Base-by-base conservation (phyloP, 164 flowering plant species). In the Aristolochia fimbriata region DNA sequence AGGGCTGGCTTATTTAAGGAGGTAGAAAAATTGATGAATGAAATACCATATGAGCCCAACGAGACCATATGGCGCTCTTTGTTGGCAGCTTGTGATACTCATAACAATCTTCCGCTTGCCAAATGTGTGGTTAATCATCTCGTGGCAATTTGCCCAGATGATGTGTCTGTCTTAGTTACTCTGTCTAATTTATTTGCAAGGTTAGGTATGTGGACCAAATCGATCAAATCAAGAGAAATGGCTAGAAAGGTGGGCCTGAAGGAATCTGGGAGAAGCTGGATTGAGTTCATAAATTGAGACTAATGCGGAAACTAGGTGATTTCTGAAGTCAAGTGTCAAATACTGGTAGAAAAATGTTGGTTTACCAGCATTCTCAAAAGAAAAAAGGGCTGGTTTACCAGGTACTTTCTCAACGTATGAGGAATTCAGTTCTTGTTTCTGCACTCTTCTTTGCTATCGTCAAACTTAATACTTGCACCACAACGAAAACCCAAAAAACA, bases 201-300 rank as follows among this genome's bases (percentile, higher is more conserved):
- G 46, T 57, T 65, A 65, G 72, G 72, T 16, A 58, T 72, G 69
- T 72, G 72, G 75, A 48, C 57, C 11, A 51, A 54, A 21, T 65
- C 69, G 30, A 37, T 24, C 16, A 50, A 55, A 49, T 51, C 58
- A 22, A 72, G 69, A 62, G 63, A 62, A 27, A 43, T 62, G 46
- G 49, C 62, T 50, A 65, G 59, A 58, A 46, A 61, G 23, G 45
- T 58, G 51, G 69, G 69, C 33, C 53, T 22, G n/a, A 72, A 68
- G 64, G 67, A 52, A 25, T 62, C 65, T 47, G 72, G 72, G 15
- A 64, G 62, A 64, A 72, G 75, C 55, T 72, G 75, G 71, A 65
- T 72, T 61, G 72, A 65, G 57, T 56, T 67, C 31, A 57, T 46
- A 19, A 47, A 43, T 41, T 69, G 51, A 69, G 56, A 1, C 12